Conservation (phyloP, 169 alveolate genomes). For the Eimeria necatrix region DNA sequence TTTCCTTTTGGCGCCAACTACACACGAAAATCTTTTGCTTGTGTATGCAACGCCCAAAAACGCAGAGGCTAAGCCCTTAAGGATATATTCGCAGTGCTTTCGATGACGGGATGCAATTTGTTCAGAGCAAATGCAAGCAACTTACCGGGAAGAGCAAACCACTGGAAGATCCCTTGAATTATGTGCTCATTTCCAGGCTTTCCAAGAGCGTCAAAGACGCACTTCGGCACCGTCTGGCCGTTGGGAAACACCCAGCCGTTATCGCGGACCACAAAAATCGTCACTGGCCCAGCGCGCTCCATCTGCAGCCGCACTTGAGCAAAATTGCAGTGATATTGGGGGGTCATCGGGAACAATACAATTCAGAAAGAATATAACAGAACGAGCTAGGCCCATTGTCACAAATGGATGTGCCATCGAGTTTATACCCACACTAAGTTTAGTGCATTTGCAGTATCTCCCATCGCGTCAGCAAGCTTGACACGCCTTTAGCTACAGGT, state of each 20-base stretch:
- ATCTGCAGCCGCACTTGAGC: constrained; percentile 1
- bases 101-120: too few species aligned
- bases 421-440: too few species aligned
- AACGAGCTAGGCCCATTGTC: too few species aligned
- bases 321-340: too few species aligned
- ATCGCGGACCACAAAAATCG: constrained; percentile 76
- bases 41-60: too few species aligned
- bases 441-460: background rate
- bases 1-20: too few species aligned
- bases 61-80: too few species aligned
- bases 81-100: too few species aligned
- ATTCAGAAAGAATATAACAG: too few species aligned
- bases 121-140: background rate
- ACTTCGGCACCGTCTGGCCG: constrained; percentile 77
- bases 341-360: too few species aligned
- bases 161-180: constrained; percentile 61
- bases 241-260: constrained; percentile 81
- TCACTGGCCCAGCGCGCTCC: constrained; percentile 76
- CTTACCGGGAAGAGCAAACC: constrained; percentile 75
- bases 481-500: background rate
- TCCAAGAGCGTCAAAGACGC: constrained; percentile 75
- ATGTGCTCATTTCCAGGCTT: constrained; percentile 37
- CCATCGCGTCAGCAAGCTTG: background rate
- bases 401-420: too few species aligned
- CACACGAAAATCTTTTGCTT: too few species aligned